phyloP scores from a whole-genome alignment of 1,284 basidiomycete species.

The Trametes pubescens region DNA sequence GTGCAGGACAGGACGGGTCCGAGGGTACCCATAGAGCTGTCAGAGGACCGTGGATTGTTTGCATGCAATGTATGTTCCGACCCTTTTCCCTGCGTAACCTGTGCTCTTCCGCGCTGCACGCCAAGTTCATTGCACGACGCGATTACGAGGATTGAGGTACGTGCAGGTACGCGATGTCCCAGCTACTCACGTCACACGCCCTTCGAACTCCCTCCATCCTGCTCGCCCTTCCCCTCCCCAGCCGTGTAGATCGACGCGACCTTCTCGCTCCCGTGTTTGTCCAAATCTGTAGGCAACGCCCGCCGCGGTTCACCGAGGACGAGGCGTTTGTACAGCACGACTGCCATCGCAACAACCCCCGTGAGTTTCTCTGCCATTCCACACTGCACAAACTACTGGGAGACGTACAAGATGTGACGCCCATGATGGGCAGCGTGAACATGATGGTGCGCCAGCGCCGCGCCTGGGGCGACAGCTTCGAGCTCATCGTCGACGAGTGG shows the following conservation, averaged over 20 bases:
- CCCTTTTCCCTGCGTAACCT: slow-evolving; percentile 6
- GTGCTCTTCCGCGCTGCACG: not conserved
- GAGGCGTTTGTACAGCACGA: slow-evolving; percentile 71
- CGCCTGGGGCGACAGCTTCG: slow-evolving; percentile 51
- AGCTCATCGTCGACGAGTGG: slow-evolving; percentile 27
- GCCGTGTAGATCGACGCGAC: slow-evolving; percentile 28
- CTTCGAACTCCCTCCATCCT: not conserved
- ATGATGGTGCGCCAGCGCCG: slow-evolving; percentile 66
- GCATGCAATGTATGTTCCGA: slow-evolving; percentile 33
- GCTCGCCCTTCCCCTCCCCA: slow-evolving; percentile 10
- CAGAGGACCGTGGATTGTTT: slow-evolving; percentile 5
- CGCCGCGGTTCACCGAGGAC: slow-evolving; percentile 67
- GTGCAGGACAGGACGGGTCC: not conserved
- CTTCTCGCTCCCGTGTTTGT: slow-evolving; percentile 32
- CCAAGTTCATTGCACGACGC: not conserved
- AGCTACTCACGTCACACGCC: slow-evolving; percentile 8
- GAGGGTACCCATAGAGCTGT: slow-evolving; percentile 24
- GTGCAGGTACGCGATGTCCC: not conserved
- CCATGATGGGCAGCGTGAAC: slow-evolving; percentile 67
- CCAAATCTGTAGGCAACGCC: slow-evolving; percentile 32
- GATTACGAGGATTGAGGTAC: not conserved
- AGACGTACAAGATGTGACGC: slow-evolving; percentile 60
- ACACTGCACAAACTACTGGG: slow-evolving; percentile 14
- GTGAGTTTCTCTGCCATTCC: slow-evolving; percentile 10
- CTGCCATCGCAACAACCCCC: slow-evolving; percentile 44